These are phyloP conservation scores for Podaxis sp. DNA, from an alignment of 768 basidiomycete genomes.

Conservation along the genomic window DNA sequence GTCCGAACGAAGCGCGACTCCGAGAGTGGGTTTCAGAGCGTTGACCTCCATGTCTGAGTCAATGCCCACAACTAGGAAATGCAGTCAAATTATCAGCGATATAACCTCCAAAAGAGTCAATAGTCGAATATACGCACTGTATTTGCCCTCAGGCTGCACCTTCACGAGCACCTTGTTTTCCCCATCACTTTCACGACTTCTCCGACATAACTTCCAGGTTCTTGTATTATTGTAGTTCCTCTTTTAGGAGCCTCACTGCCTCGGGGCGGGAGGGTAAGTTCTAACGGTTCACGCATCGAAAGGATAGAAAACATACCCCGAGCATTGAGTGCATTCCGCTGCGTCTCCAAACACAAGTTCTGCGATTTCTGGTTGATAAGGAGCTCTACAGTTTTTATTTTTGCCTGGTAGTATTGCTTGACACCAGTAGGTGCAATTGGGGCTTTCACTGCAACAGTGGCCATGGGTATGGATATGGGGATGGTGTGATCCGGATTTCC, in stretches of 20 bases:
- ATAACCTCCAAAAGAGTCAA: background rate
- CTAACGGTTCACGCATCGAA: background rate
- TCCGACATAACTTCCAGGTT: conserved; percentile 96
- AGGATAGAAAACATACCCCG: conserved; percentile 57
- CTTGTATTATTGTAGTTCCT: conserved; percentile 92
- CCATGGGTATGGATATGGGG: conserved; percentile 24
- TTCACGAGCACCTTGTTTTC: conserved; percentile 98
- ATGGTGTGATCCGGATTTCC: background rate
- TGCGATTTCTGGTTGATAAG: conserved; percentile 96
- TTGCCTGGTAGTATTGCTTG: conserved; percentile 92
- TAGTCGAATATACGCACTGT: conserved; percentile 65
- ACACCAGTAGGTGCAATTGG: conserved; percentile 60
- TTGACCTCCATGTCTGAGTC: conserved; percentile 83
- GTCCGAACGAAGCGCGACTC: conserved; percentile 96
- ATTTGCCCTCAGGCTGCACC: conserved; percentile 98
- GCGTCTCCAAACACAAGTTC: conserved; percentile 94
- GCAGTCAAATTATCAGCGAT: background rate
- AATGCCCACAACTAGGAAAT: conserved; percentile 81
- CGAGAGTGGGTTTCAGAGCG: conserved; percentile 79
- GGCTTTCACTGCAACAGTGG: conserved; percentile 34
- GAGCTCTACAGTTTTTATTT: conserved; percentile 91
- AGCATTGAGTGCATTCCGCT: conserved; percentile 95
- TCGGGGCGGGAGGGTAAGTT: background rate
- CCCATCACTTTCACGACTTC: conserved; percentile 99
- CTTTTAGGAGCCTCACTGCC: conserved; percentile 82